A percentile compares a stretch with the other conserved stretches of the same genome.
These are phyloP conservation scores for Boletus rubescentipes DNA, from an alignment of 768 basidiomycete genomes.

Conservation along the genomic window DNA sequence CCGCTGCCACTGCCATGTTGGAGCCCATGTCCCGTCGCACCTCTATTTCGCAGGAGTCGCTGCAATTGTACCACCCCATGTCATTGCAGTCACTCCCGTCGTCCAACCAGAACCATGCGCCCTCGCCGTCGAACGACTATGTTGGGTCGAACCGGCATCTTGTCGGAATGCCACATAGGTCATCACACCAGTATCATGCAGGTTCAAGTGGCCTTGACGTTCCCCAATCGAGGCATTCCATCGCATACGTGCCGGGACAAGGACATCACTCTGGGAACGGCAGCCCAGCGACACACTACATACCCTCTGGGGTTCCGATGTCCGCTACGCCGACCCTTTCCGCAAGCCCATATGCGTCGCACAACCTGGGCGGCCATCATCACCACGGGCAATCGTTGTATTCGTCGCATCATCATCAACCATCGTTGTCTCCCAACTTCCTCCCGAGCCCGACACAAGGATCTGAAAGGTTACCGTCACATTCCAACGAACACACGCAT, in stretches of 20 bases:
- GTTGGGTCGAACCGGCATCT: slow-evolving; percentile 44
- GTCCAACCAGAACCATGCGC: slow-evolving; percentile 33
- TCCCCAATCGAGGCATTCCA: slow-evolving; percentile 36
- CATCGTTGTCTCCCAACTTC: slow-evolving; percentile 29
- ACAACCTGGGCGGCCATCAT: slow-evolving; percentile 27
- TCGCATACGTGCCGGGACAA: slow-evolving; percentile 40
- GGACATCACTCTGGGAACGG: slow-evolving; percentile 43
- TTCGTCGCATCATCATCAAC: slow-evolving; percentile 31
- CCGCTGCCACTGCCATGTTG: slow-evolving; percentile 26
- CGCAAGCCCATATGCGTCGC: slow-evolving; percentile 34
- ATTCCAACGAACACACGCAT: slow-evolving; percentile 29
- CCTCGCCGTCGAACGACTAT: slow-evolving; percentile 40
- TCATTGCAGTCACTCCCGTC: slow-evolving; percentile 57
- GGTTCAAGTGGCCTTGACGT: slow-evolving; percentile 24
- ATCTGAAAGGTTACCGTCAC: slow-evolving; percentile 28
- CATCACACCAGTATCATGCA: slow-evolving; percentile 31
- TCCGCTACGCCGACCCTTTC: slow-evolving; percentile 53
- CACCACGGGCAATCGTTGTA: slow-evolving; percentile 31
- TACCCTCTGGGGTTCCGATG: slow-evolving; percentile 44
- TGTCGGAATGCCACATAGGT: slow-evolving; percentile 41
- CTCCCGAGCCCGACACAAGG: slow-evolving; percentile 32
- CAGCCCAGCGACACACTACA: slow-evolving; percentile 28
- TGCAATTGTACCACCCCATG: slow-evolving; percentile 80
- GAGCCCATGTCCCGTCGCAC: slow-evolving; percentile 53
- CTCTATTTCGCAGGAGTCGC: slow-evolving; percentile 65